Percentiles rank a stretch among this genome's conserved stretches.
These are phyloP conservation scores for Phytophthora sansomeana DNA, from an alignment of 352 stramenopile genomes.

Conservation along the genomic window DNA sequence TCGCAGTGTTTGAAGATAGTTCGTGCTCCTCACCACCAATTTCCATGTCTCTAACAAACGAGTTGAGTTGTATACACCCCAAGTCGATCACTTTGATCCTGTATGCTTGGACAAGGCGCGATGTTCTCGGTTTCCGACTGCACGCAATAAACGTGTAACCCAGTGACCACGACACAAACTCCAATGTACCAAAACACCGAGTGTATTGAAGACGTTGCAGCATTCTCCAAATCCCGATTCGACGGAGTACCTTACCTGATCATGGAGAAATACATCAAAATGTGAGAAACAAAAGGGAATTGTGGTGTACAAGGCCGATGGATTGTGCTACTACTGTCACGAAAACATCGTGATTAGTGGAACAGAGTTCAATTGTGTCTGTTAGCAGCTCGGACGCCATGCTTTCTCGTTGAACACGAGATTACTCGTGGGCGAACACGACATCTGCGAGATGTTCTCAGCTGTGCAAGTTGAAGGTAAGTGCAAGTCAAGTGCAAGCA, in stretches of 20 bases:
- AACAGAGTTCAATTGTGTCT: too few relatives aligned
- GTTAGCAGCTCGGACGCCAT: too few relatives aligned
- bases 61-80: not conserved
- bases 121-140: slow-evolving; percentile 10
- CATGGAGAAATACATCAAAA: slow-evolving; percentile 9
- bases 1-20: slow-evolving; percentile 3
- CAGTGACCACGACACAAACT: not conserved
- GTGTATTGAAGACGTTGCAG: slow-evolving; percentile 1
- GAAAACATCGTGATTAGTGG: too few relatives aligned
- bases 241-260: not conserved
- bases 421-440: too few relatives aligned
- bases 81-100: slow-evolving; percentile 8
- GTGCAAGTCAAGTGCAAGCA: too few relatives aligned
- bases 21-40: slow-evolving; percentile 8
- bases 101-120: not conserved
- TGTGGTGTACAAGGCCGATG: slow-evolving; percentile 12
- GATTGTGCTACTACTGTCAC: slow-evolving; percentile 10
- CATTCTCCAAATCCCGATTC: not conserved
- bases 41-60: not conserved
- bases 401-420: too few relatives aligned
- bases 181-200: slow-evolving; percentile 1
- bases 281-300: not conserved
- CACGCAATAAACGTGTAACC: not conserved
- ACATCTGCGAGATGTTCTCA: too few relatives aligned
- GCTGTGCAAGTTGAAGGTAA: too few relatives aligned